These are phyloP conservation scores for Yamadazyma membranifaciens DNA, from an alignment of 1,139 yeast species.

Conservation along the genomic window DNA sequence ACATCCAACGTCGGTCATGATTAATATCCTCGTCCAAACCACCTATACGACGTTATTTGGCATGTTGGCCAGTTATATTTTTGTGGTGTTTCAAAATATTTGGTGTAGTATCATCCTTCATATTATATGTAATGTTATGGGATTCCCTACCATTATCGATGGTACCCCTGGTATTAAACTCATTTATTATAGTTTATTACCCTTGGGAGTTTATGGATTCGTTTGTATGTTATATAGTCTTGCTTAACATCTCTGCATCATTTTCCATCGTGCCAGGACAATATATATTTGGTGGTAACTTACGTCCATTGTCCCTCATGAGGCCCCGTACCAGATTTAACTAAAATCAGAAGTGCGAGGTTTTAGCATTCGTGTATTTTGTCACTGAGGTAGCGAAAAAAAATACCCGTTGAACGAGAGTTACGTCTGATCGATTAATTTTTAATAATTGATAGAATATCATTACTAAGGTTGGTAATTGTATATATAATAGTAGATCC, in stretches of 20 bases:
- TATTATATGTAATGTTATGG: constrained; percentile 71
- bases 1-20: constrained; percentile 5
- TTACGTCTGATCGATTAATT: background rate
- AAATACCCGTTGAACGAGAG: constrained; percentile 2
- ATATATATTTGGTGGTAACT: too few species aligned
- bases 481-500: too few species aligned
- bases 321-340: too few species aligned
- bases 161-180: constrained; percentile 2
- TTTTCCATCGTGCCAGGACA: too few species aligned
- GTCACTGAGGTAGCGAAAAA: constrained; percentile 5
- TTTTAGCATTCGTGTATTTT: constrained; percentile 5
- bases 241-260: too few species aligned
- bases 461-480: too few species aligned
- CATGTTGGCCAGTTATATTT: constrained; percentile 62
- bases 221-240: background rate
- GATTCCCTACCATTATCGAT: constrained; percentile 55
- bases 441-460: too few species aligned
- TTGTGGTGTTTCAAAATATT: constrained; percentile 50
- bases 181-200: constrained; percentile 9
- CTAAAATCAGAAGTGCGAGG: constrained; percentile 4
- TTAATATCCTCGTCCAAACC: constrained; percentile 48
- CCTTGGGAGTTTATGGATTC: constrained; percentile 7
- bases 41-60: constrained; percentile 81
- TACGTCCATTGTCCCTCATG: too few species aligned
- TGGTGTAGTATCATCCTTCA: constrained; percentile 70